phyloP scores from a whole-genome alignment of 306 rosid genomes.

The Sesbania bispinosa region DNA sequence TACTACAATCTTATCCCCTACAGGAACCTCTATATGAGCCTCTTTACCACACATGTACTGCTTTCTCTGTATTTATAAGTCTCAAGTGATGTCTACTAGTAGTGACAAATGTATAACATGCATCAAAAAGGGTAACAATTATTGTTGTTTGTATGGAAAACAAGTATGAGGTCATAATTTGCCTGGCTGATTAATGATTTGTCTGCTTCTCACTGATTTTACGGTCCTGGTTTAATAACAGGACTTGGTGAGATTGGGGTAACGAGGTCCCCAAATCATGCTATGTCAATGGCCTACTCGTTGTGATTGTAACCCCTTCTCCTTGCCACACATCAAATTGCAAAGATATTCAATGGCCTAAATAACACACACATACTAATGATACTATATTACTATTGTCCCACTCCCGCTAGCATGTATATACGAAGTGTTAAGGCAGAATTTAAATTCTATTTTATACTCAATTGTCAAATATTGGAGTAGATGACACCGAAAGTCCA shows the following conservation, averaged over 20 bases:
- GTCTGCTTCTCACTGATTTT: conserved; percentile 33
- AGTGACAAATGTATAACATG: conserved; percentile 39
- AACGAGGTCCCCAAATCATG: conserved; percentile 24
- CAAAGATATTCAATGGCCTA: neutral
- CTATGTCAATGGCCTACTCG: conserved; percentile 23
- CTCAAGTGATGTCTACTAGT: conserved; percentile 48
- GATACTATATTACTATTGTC: neutral
- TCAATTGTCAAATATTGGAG: neutral
- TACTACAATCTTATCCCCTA: conserved; percentile 63
- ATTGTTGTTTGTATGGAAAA: conserved; percentile 27
- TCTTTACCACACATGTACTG: conserved; percentile 57
- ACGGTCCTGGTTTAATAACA: conserved; percentile 50
- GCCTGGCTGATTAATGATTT: conserved; percentile 17
- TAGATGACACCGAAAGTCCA: neutral
- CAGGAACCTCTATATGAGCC: conserved; percentile 34
- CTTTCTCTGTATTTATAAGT: conserved; percentile 49
- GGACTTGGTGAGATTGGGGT: conserved; percentile 36
- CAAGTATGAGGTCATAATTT: conserved; percentile 48
- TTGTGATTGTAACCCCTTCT: neutral
- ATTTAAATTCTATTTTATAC: neutral
- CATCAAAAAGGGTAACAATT: conserved; percentile 12
- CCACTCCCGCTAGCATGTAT: neutral
- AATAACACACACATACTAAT: neutral
- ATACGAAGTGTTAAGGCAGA: neutral
- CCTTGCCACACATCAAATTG: neutral